Conservation (phyloP, 1,284 basidiomycete species). For the Mycena citricolor region DNA sequence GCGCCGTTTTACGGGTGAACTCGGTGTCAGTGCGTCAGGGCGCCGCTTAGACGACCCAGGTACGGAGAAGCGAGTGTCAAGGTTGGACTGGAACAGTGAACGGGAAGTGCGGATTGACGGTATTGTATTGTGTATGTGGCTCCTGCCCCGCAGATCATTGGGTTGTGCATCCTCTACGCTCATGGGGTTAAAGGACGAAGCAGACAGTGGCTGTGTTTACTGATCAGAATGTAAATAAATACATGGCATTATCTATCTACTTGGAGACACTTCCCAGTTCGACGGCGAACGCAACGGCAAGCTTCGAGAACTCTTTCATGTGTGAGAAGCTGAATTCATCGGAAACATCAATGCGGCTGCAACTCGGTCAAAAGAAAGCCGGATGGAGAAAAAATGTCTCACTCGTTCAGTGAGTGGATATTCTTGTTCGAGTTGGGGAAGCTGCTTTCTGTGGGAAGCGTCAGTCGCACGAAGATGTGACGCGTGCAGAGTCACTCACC, state of each 20-base stretch:
- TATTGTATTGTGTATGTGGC: not conserved
- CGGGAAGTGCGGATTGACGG: constrained; percentile 4
- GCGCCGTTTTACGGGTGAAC: constrained; percentile 14
- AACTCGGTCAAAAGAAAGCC: constrained; percentile 9
- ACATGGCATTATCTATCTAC: constrained; percentile 25
- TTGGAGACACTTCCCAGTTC: constrained; percentile 66
- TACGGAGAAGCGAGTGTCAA: not conserved
- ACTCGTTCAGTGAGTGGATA: constrained; percentile 84
- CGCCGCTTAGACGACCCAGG: constrained; percentile 9
- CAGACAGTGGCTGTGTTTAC: no score
- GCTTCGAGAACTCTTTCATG: constrained; percentile 87
- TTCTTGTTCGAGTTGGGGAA: constrained; percentile 78
- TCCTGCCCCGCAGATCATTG: constrained; percentile 17
- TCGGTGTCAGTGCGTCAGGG: constrained; percentile 5
- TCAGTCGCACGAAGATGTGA: not conserved
- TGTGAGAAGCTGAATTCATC: constrained; percentile 85
- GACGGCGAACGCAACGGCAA: constrained; percentile 82
- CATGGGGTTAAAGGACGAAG: no score
- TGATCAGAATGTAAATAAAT: no score
- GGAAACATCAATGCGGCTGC: constrained; percentile 78
- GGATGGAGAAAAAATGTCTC: constrained; percentile 34
- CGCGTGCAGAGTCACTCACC: no score
- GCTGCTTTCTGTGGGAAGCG: constrained; percentile 52
- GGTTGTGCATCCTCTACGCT: constrained; percentile 21
- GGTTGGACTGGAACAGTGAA: not conserved